Evolutionary conservation across 1,284 basidiomycete species (phyloP).

Genomic region (Anthracocystis setariae): DNA sequence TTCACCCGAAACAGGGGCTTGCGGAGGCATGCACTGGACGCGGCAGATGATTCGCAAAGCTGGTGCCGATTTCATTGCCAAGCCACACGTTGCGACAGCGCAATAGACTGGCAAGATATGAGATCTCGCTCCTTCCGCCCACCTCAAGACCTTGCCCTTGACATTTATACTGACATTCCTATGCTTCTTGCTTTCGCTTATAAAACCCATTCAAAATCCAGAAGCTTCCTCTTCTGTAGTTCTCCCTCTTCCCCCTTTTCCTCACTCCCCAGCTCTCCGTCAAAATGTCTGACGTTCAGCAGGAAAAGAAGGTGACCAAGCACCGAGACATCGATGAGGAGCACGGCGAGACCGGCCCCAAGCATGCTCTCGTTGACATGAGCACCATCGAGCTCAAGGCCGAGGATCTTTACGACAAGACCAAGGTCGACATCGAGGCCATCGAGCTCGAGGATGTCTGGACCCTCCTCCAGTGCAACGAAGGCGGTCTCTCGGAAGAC

Average conservation of each 20-base stretch:
- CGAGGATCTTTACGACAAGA: slow-evolving; percentile 95
- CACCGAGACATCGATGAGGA: slow-evolving; percentile 57
- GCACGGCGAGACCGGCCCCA: slow-evolving; percentile 49
- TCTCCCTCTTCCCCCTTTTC: slow-evolving; percentile 5
- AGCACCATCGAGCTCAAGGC: slow-evolving; percentile 82
- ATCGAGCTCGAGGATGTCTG: slow-evolving; percentile 97
- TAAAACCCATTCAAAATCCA: slow-evolving; percentile 6
- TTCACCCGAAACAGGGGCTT: neutral
- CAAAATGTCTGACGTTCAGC: slow-evolving; percentile 44
- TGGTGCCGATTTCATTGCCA: slow-evolving; percentile 9
- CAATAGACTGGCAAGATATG: slow-evolving; percentile 1
- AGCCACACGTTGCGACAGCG: neutral
- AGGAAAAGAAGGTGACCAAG: slow-evolving; percentile 54
- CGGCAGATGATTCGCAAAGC: neutral
- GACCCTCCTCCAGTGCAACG: slow-evolving; percentile 87
- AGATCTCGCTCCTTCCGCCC: slow-evolving; percentile 5
- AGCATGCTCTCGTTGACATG: slow-evolving; percentile 69
- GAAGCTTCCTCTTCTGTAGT: slow-evolving; percentile 14
- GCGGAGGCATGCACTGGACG: neutral
- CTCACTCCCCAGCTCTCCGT: slow-evolving; percentile 3
- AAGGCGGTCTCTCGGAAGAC: slow-evolving; percentile 79
- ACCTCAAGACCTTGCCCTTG: too few species aligned
- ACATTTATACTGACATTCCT: slow-evolving; percentile 22
- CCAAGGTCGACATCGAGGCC: slow-evolving; percentile 98
- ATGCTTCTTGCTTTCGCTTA: neutral